phyloP scores from a whole-genome alignment of 2,329 filamentous ascomycete species.

The Clarireedia sp. region DNA sequence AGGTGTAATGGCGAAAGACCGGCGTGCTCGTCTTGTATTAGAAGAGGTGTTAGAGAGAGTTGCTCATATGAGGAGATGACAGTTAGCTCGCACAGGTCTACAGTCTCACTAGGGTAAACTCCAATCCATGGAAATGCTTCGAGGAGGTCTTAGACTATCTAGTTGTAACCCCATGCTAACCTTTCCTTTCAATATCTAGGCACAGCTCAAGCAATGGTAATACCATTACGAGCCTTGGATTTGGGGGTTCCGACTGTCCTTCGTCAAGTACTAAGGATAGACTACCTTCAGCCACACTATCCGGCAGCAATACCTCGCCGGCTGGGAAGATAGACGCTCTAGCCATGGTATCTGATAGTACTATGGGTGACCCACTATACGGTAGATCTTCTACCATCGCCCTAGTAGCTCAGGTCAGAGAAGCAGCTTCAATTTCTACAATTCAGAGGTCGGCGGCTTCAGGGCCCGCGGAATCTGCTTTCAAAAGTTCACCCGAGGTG shows the following conservation, averaged over 20 bases:
- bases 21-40: constrained; percentile 9
- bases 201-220: no score
- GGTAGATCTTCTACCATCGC: constrained; percentile 5
- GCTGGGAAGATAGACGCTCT: constrained; percentile 2
- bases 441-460: background rate
- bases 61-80: constrained; percentile 13
- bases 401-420: constrained; percentile 2
- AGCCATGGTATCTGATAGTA: constrained; percentile 4
- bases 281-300: background rate
- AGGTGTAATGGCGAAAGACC: constrained; percentile 13
- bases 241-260: no score
- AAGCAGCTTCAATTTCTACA: constrained; percentile 1
- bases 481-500: background rate
- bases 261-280: background rate
- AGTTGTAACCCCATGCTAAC: background rate
- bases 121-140: background rate
- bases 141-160: background rate
- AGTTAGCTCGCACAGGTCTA: background rate
- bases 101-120: background rate
- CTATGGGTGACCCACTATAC: background rate
- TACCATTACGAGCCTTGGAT: no score
- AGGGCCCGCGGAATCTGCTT: background rate
- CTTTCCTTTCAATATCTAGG: no score
- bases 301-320: background rate
- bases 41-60: constrained; percentile 3